Percentiles rank a stretch among this genome's conserved stretches.
phyloP scores from a whole-genome alignment of 257 asterid species.

The Penstemon eatonii region DNA sequence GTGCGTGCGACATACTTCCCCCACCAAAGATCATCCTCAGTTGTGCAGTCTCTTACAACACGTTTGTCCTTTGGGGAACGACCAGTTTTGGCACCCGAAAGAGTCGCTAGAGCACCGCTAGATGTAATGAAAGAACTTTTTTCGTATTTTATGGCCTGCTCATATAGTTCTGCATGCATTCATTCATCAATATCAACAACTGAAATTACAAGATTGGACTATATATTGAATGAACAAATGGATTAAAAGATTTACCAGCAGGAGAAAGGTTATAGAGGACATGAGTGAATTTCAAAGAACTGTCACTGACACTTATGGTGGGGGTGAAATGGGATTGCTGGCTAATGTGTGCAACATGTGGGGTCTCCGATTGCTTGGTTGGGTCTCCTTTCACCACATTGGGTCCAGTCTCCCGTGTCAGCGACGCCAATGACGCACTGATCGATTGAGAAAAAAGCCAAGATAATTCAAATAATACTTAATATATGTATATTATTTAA shows the following conservation, averaged over 20 bases:
- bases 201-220: neutral
- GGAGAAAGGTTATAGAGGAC: slow-evolving; percentile 68
- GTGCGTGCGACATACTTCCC: slow-evolving; percentile 46
- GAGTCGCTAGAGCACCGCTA: slow-evolving; percentile 70
- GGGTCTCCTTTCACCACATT: slow-evolving; percentile 67
- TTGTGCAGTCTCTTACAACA: slow-evolving; percentile 59
- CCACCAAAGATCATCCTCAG: slow-evolving; percentile 78
- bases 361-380: slow-evolving; percentile 46
- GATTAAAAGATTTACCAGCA: slow-evolving; percentile 39
- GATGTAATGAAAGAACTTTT: slow-evolving; percentile 71
- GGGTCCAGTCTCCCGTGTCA: slow-evolving; percentile 63
- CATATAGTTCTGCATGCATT: slow-evolving; percentile 55
- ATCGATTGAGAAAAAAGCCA: too few relatives aligned
- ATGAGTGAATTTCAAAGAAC: slow-evolving; percentile 64
- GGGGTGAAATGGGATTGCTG: slow-evolving; percentile 45
- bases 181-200: neutral
- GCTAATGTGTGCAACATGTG: slow-evolving; percentile 40
- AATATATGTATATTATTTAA: too few relatives aligned
- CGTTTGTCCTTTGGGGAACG: slow-evolving; percentile 84
- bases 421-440: slow-evolving; percentile 65
- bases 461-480: too few relatives aligned
- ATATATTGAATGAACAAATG: neutral
- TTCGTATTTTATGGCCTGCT: slow-evolving; percentile 68
- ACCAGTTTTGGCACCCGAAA: slow-evolving; percentile 81
- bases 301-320: slow-evolving; percentile 57